Conservation (phyloP, 768 basidiomycete species). For the Hebeloma cylindrosporum region DNA sequence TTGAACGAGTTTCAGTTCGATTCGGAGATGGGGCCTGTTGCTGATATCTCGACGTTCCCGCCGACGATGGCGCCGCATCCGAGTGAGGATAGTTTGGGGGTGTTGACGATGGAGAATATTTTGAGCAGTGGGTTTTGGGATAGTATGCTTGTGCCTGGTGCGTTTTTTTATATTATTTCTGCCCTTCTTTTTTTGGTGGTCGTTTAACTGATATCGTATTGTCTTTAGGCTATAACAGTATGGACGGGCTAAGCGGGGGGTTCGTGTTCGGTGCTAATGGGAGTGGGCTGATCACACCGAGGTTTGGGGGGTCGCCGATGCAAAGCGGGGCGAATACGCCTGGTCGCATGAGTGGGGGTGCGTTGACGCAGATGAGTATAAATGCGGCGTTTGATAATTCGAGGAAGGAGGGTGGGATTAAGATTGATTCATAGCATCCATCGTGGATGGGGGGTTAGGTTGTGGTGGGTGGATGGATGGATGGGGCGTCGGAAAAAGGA, state of each 20-base stretch:
- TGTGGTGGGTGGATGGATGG: too few species aligned
- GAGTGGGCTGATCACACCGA: slow-evolving; percentile 80
- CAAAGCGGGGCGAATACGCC: slow-evolving; percentile 59
- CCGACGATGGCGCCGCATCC: slow-evolving; percentile 75
- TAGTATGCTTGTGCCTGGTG: slow-evolving; percentile 82
- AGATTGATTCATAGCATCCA: slow-evolving; percentile 34
- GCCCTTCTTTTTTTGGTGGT: not conserved
- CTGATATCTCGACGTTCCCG: slow-evolving; percentile 81
- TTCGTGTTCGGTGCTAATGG: slow-evolving; percentile 85
- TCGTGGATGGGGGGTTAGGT: too few species aligned
- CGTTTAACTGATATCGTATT: slow-evolving; percentile 4
- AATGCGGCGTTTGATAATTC: slow-evolving; percentile 45
- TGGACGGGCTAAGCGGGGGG: slow-evolving; percentile 83
- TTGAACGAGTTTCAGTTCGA: slow-evolving; percentile 69
- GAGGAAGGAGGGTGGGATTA: slow-evolving; percentile 29
- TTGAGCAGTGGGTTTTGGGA: slow-evolving; percentile 85
- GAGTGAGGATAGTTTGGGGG: slow-evolving; percentile 30
- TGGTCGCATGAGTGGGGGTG: slow-evolving; percentile 21
- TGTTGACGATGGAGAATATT: slow-evolving; percentile 80
- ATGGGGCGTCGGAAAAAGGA: too few species aligned
- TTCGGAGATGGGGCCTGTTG: slow-evolving; percentile 83
- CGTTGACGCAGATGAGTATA: slow-evolving; percentile 46
- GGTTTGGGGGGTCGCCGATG: slow-evolving; percentile 56
- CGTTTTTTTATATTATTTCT: slow-evolving; percentile 27
- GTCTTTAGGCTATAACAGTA: slow-evolving; percentile 67